Evolutionary conservation across 2,329 filamentous ascomycete species (phyloP).

Genomic region (Ophiostoma perfectum): DNA sequence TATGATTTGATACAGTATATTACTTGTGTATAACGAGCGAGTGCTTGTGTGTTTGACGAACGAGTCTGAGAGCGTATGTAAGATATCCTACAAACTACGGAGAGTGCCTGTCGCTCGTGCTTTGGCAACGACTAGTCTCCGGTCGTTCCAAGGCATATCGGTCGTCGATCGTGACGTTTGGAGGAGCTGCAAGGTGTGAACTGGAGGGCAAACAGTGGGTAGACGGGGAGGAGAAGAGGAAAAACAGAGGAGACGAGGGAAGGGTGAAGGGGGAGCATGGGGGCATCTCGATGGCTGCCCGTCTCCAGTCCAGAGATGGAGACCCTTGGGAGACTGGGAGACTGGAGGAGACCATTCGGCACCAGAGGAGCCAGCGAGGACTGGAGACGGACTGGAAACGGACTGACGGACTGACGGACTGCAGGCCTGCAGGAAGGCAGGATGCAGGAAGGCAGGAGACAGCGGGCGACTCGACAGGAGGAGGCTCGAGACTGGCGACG

Average conservation of each 20-base stretch:
- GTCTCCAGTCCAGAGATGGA: background rate
- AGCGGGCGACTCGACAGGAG: no score
- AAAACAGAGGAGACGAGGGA: background rate
- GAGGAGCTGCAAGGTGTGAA: background rate
- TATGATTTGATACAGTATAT: no score
- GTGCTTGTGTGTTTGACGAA: background rate
- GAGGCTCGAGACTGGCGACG: no score
- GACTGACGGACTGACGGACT: no score
- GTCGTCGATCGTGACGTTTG: conserved; percentile 21
- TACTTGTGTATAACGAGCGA: no score
- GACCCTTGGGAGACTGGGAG: background rate
- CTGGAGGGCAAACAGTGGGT: background rate
- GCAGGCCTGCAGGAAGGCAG: background rate
- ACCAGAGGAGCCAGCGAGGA: no score
- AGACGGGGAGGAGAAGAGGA: background rate
- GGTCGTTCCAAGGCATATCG: conserved; percentile 19
- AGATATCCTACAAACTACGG: background rate
- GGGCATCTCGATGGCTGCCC: background rate
- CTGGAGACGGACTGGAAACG: no score
- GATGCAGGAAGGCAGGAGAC: no score
- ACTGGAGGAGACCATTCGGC: background rate
- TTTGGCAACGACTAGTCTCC: conserved; percentile 7
- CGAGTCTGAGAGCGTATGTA: no score
- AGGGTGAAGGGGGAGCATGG: background rate
- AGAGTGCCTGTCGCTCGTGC: background rate